Evolutionary conservation across 2,329 filamentous ascomycete genomes (phyloP).

Genomic region (Colletotrichum aenigma): DNA sequence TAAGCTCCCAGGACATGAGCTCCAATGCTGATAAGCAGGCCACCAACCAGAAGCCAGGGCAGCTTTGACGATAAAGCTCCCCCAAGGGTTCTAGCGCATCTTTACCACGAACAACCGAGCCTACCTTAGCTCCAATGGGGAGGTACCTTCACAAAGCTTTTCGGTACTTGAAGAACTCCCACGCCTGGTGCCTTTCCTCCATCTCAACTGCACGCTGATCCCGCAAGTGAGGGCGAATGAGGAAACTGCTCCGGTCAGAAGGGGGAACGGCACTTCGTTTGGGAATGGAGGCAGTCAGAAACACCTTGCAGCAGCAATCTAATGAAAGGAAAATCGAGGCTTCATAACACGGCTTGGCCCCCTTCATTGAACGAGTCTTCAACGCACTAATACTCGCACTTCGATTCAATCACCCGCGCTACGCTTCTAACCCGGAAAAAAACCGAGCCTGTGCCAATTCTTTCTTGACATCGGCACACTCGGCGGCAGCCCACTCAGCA

Average conservation of each 20-base stretch:
- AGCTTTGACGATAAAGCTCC: constrained; percentile 17
- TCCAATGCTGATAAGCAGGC: constrained; percentile 10
- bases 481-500: neutral
- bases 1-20: constrained; percentile 13
- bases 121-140: neutral
- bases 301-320: neutral
- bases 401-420: neutral
- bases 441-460: neutral
- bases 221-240: neutral
- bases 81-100: neutral
- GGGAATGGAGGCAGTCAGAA: neutral
- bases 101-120: neutral
- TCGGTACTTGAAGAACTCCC: neutral
- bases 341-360: neutral
- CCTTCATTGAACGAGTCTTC: neutral
- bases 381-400: neutral
- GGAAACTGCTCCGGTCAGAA: neutral
- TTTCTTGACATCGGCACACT: neutral
- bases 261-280: neutral
- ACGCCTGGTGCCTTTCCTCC: neutral
- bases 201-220: neutral
- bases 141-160: neutral
- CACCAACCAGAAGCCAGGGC: neutral
- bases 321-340: neutral
- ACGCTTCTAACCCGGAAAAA: neutral